phyloP scores from a whole-genome alignment of 139 green algal species.

The Spirogloea muscicola region DNA sequence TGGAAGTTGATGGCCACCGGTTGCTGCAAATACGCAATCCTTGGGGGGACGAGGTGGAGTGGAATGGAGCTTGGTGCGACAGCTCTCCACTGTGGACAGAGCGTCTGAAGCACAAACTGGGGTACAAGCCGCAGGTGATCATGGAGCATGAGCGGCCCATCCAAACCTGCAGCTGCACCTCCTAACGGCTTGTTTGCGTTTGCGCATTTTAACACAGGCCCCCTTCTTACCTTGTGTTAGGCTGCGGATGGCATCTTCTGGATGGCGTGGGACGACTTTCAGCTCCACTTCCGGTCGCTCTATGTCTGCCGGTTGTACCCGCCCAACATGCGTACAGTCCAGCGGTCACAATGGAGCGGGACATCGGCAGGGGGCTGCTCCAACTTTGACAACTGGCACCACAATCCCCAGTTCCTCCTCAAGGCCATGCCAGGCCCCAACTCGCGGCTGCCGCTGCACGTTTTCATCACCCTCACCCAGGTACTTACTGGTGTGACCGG shows the following conservation, averaged over 20 bases:
- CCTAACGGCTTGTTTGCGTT: too few species aligned
- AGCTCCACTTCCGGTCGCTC: constrained; percentile 30
- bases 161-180: too few species aligned
- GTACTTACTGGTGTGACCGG: neutral
- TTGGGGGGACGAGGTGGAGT: constrained; percentile 24
- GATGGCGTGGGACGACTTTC: constrained; percentile 41
- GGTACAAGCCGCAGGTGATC: constrained; percentile 25
- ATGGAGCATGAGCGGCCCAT: too few species aligned
- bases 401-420: constrained; percentile 37
- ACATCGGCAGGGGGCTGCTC: constrained; percentile 10
- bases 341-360: constrained; percentile 11
- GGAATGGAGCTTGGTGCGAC: constrained; percentile 36
- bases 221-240: neutral
- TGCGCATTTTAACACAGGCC: too few species aligned
- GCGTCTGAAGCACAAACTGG: constrained; percentile 31
- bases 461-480: constrained; percentile 41
- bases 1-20: constrained; percentile 35
- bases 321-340: constrained; percentile 9
- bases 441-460: neutral
- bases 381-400: constrained; percentile 30
- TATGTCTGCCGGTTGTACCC: constrained; percentile 38
- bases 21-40: constrained; percentile 31
- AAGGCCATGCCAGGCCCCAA: neutral
- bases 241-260: constrained; percentile 26
- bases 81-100: constrained; percentile 17